Percentiles rank a stretch among this genome's conserved stretches.
Conservation (phyloP, 1,139 yeast species). For the Kurtzmaniella natalensis region DNA sequence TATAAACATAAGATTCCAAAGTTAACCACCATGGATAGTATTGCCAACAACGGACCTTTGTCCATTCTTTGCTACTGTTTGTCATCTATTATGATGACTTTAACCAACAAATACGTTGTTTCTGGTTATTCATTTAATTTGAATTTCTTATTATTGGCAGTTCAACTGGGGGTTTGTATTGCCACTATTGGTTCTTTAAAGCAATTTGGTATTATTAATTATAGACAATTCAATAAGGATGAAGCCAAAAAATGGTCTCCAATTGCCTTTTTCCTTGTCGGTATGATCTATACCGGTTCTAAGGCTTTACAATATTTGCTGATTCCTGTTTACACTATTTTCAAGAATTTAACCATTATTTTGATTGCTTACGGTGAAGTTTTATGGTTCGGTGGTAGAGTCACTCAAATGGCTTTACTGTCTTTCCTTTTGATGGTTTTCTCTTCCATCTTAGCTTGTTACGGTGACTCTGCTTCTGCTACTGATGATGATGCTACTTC, state of each 20-base stretch:
- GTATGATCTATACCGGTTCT: slow-evolving; percentile 94
- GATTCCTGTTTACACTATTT: slow-evolving; percentile 95
- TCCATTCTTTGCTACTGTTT: slow-evolving; percentile 85
- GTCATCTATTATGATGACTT: slow-evolving; percentile 96
- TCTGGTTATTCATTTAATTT: slow-evolving; percentile 80
- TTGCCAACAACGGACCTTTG: slow-evolving; percentile 79
- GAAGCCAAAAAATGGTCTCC: slow-evolving; percentile 97
- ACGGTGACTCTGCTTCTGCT: slow-evolving; percentile 66
- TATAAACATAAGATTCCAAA: slow-evolving; percentile 8
- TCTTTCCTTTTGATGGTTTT: slow-evolving; percentile 89
- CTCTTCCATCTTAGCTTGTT: slow-evolving; percentile 89
- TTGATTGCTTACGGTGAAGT: slow-evolving; percentile 98
- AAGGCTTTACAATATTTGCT: slow-evolving; percentile 89
- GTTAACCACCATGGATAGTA: slow-evolving; percentile 10
- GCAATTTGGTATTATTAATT: slow-evolving; percentile 69
- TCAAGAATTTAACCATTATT: slow-evolving; percentile 94
- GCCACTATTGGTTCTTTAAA: slow-evolving; percentile 68
- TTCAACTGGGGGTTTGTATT: slow-evolving; percentile 81
- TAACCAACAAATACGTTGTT: slow-evolving; percentile 91
- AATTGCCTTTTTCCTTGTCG: slow-evolving; percentile 80
- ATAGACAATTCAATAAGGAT: slow-evolving; percentile 76
- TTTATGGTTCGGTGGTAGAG: slow-evolving; percentile 92
- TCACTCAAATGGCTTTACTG: slow-evolving; percentile 83
- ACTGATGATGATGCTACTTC: slow-evolving; percentile 37
- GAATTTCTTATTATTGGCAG: slow-evolving; percentile 82